These are phyloP conservation scores for Apodospora peruviana DNA, from an alignment of 495 filamentous ascomycete genomes.

Conservation along the genomic window DNA sequence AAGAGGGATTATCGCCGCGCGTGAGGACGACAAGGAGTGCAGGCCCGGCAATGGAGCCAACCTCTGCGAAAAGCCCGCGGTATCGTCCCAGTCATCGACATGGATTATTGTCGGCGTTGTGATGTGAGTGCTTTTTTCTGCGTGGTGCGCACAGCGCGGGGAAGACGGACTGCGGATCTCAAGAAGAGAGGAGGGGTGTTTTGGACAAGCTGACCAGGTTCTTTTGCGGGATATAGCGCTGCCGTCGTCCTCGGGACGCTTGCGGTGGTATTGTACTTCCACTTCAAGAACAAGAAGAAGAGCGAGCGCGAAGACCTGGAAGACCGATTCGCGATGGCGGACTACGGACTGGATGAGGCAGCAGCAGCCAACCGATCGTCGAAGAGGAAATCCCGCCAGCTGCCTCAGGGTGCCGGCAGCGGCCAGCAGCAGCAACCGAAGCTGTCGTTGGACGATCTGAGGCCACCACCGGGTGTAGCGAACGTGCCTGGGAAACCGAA, in stretches of 20 bases:
- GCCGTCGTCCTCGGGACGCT: slow-evolving; percentile 6
- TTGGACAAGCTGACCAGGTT: background rate
- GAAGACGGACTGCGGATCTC: background rate
- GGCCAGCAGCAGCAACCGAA: background rate
- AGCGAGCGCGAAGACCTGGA: slow-evolving; percentile 18
- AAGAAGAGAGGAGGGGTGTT: too few species aligned
- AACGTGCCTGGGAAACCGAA: background rate
- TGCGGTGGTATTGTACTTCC: slow-evolving; percentile 15
- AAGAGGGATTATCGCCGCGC: too few species aligned
- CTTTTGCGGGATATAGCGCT: slow-evolving; percentile 8
- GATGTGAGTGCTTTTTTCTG: slow-evolving; percentile 10
- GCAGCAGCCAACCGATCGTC: background rate
- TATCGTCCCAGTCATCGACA: slow-evolving; percentile 12
- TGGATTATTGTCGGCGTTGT: slow-evolving; percentile 22
- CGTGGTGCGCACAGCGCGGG: background rate
- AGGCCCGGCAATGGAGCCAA: too few species aligned
- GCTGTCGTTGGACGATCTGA: background rate
- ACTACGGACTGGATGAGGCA: slow-evolving; percentile 15
- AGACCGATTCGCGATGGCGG: slow-evolving; percentile 19
- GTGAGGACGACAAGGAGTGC: too few species aligned
- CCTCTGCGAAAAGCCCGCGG: slow-evolving; percentile 26
- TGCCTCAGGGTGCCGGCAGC: background rate
- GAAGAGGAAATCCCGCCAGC: too few species aligned
- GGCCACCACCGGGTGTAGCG: background rate
- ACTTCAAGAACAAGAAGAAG: slow-evolving; percentile 14